Evolutionary conservation across 768 basidiomycete species (phyloP).

Genomic region (Tricholomella constricta): DNA sequence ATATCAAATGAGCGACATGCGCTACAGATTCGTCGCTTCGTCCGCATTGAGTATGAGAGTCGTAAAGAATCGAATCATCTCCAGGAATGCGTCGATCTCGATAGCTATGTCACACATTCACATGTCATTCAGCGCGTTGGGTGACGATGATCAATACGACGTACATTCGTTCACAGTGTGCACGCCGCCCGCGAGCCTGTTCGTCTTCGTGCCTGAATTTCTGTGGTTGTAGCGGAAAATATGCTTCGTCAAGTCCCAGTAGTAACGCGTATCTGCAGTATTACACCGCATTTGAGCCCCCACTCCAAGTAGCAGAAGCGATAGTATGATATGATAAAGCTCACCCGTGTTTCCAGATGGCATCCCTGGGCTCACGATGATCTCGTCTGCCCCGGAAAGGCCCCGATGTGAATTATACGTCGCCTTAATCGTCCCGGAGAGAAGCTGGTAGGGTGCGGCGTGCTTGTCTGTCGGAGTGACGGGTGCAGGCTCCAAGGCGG

Average conservation of each 20-base stretch:
- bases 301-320: not conserved
- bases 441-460: conserved; percentile 48
- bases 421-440: conserved; percentile 68
- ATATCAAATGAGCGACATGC: not conserved
- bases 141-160: conserved; percentile 17
- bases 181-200: conserved; percentile 42
- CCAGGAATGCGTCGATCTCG: conserved; percentile 52
- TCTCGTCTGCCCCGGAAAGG: conserved; percentile 32
- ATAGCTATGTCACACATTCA: conserved; percentile 38
- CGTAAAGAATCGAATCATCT: conserved; percentile 67
- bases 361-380: conserved; percentile 55
- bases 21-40: conserved; percentile 39
- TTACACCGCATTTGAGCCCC: not conserved
- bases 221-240: conserved; percentile 71
- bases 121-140: conserved; percentile 9
- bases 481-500: conserved; percentile 67
- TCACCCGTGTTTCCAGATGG: conserved; percentile 61
- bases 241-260: conserved; percentile 56
- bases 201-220: conserved; percentile 33
- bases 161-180: conserved; percentile 77
- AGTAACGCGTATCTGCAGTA: conserved; percentile 56
- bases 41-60: conserved; percentile 69
- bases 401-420: conserved; percentile 53
- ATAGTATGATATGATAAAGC: too few species aligned
- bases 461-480: conserved; percentile 51